These are phyloP conservation scores for Melampsora larici-populina DNA, from an alignment of 1,284 basidiomycete genomes.

Conservation along the genomic window DNA sequence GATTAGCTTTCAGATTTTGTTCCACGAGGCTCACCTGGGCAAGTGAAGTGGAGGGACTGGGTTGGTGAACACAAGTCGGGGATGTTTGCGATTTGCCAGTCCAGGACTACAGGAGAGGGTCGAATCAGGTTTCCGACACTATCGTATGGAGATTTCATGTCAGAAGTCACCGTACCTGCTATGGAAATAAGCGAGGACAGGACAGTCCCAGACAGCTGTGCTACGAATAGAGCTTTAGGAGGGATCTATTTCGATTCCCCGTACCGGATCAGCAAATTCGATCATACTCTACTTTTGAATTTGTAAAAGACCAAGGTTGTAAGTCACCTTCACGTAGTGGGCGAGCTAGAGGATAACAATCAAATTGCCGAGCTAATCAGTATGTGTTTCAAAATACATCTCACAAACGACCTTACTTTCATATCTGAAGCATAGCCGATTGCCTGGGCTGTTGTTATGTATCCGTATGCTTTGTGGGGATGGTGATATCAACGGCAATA, in stretches of 20 bases:
- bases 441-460: slow-evolving; percentile 38
- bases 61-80: slow-evolving; percentile 36
- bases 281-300: background rate
- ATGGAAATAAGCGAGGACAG: slow-evolving; percentile 31
- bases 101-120: slow-evolving; percentile 8
- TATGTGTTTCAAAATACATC: background rate
- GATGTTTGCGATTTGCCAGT: slow-evolving; percentile 33
- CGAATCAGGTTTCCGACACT: background rate
- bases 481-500: no score
- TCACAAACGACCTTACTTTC: slow-evolving; percentile 13
- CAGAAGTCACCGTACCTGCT: background rate
- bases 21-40: slow-evolving; percentile 18
- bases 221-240: slow-evolving; percentile 25
- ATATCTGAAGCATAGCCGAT: slow-evolving; percentile 37
- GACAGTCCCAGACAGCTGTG: slow-evolving; percentile 26
- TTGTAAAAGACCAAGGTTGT: background rate
- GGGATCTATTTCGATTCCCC: slow-evolving; percentile 19
- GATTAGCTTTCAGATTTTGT: background rate
- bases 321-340: slow-evolving; percentile 35
- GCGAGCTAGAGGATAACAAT: slow-evolving; percentile 16
- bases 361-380: background rate
- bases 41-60: slow-evolving; percentile 24
- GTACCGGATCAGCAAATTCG: background rate
- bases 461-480: slow-evolving; percentile 27
- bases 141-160: background rate